A percentile compares a stretch with the other conserved stretches of the same genome.
These are phyloP conservation scores for Pseudozyma sp. DNA, from an alignment of 1,284 basidiomycete species.

Conservation along the genomic window DNA sequence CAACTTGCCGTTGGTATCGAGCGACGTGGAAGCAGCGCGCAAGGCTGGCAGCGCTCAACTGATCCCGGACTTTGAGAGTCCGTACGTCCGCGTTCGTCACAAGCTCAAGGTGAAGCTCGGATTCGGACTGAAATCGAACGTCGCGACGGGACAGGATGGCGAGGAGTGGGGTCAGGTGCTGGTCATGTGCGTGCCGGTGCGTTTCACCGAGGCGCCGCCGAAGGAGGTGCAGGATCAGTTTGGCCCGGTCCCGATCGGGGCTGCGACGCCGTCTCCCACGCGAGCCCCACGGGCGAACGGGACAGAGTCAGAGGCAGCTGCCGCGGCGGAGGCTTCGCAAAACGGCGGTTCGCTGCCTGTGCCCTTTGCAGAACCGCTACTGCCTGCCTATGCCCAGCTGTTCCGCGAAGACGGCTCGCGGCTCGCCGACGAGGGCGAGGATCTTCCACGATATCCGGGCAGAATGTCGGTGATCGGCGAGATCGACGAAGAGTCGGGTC, in stretches of 20 bases:
- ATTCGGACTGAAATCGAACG: constrained; percentile 58
- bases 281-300: neutral
- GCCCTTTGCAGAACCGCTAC: constrained; percentile 41
- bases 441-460: constrained; percentile 65
- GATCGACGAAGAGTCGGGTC: constrained; percentile 30
- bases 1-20: constrained; percentile 63
- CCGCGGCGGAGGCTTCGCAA: neutral
- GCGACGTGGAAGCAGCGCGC: constrained; percentile 32
- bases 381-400: constrained; percentile 67
- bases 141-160: constrained; percentile 24
- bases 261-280: neutral
- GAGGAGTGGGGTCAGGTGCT: constrained; percentile 63
- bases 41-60: constrained; percentile 53
- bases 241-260: constrained; percentile 28
- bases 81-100: constrained; percentile 64
- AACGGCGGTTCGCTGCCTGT: neutral
- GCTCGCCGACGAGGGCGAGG: constrained; percentile 65
- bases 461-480: constrained; percentile 52
- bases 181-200: constrained; percentile 67
- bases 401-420: constrained; percentile 68
- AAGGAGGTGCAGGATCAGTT: constrained; percentile 65
- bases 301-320: neutral
- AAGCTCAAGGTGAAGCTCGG: constrained; percentile 68
- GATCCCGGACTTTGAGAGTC: constrained; percentile 66
- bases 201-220: constrained; percentile 66